Evolutionary conservation across 768 basidiomycete genomes (phyloP).

Genomic region (Xanthoconium stramineum): DNA sequence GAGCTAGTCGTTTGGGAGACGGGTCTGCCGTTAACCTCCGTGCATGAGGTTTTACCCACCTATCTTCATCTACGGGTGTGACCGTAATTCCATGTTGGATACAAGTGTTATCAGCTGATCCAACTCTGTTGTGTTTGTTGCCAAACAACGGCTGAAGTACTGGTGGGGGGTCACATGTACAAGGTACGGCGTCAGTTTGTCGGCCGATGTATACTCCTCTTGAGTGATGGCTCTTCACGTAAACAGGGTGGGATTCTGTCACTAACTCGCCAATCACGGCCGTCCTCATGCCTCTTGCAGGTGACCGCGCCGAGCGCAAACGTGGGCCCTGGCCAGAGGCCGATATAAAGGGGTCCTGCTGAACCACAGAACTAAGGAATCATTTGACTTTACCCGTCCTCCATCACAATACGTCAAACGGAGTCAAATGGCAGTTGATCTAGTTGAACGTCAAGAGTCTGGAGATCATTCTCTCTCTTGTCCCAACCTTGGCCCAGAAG

Average conservation of each 20-base stretch:
- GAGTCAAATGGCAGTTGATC: not conserved
- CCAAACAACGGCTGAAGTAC: not conserved
- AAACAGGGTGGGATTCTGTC: not conserved
- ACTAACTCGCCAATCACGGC: not conserved
- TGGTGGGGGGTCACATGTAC: no score
- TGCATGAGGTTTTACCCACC: constrained; percentile 53
- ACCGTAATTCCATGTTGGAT: not conserved
- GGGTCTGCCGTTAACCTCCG: constrained; percentile 40
- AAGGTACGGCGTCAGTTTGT: not conserved
- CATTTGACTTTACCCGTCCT: not conserved
- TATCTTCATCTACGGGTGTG: constrained; percentile 33
- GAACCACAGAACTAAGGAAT: not conserved
- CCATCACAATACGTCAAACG: not conserved
- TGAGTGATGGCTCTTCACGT: constrained; percentile 2
- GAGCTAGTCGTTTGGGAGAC: constrained; percentile 39
- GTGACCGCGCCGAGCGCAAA: not conserved
- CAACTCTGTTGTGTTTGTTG: not conserved
- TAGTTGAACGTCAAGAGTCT: constrained; percentile 1
- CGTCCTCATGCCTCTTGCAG: not conserved
- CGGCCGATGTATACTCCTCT: not conserved
- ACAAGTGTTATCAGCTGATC: no score
- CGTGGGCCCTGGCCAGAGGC: not conserved
- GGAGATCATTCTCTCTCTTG: not conserved
- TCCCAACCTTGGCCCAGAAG: not conserved
- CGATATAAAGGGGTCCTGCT: not conserved